A percentile compares a stretch with the other conserved stretches of the same genome.
phyloP scores from a whole-genome alignment of 306 rosid genomes.

The Rosa persica region DNA sequence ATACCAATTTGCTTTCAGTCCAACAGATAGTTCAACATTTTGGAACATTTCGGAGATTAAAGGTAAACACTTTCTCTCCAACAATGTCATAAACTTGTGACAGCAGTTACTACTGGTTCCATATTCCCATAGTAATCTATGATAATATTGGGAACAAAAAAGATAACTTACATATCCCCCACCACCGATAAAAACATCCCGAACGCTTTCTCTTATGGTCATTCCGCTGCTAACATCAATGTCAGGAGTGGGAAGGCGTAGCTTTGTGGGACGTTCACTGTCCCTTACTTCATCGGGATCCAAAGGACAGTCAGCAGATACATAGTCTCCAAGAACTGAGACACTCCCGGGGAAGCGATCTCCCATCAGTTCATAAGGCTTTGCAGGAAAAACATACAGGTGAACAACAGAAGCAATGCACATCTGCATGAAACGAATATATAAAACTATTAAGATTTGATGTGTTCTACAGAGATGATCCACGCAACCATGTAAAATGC shows the following conservation, averaged over 20 bases:
- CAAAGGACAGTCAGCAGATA: conserved; percentile 84
- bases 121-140: conserved; percentile 23
- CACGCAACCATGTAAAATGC: background rate
- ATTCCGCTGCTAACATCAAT: conserved; percentile 68
- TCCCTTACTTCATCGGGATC: conserved; percentile 99
- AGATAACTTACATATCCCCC: conserved; percentile 82
- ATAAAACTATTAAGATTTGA: conserved; percentile 52
- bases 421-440: conserved; percentile 87
- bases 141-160: conserved; percentile 8
- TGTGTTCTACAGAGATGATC: background rate
- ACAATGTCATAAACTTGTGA: background rate
- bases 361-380: conserved; percentile 96
- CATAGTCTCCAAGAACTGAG: conserved; percentile 96
- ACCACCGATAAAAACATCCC: conserved; percentile 90
- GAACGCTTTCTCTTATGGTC: conserved; percentile 93
- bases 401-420: conserved; percentile 93
- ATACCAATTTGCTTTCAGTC: background rate
- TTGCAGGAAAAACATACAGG: conserved; percentile 92
- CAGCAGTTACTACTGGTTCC: conserved; percentile 16
- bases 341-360: conserved; percentile 72
- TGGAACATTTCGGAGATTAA: background rate
- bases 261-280: conserved; percentile 94
- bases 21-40: background rate
- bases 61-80: background rate
- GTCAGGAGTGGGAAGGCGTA: conserved; percentile 88